Percentiles rank a stretch among this genome's conserved stretches.
These are phyloP conservation scores for Herpetomonas tarakana DNA, from an alignment of 208 protist species.

Conservation along the genomic window DNA sequence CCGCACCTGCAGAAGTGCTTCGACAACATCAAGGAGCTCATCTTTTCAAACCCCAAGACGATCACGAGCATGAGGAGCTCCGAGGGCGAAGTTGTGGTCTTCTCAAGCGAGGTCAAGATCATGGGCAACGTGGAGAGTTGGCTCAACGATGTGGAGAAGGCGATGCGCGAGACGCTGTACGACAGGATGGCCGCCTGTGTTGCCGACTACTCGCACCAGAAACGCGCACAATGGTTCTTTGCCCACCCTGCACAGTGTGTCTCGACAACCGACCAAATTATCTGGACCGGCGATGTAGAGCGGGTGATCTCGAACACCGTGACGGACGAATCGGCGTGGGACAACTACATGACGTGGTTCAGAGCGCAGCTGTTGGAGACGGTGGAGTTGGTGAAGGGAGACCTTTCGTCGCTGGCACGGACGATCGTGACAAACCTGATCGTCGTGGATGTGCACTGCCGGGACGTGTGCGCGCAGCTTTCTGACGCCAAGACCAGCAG, in stretches of 20 bases:
- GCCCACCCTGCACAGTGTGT: slow-evolving; percentile 92
- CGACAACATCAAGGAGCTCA: slow-evolving; percentile 90
- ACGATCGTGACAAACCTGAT: slow-evolving; percentile 91
- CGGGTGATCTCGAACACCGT: slow-evolving; percentile 41
- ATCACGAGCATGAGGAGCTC: slow-evolving; percentile 86
- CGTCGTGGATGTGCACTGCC: slow-evolving; percentile 94
- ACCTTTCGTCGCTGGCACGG: slow-evolving; percentile 82
- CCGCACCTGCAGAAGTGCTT: slow-evolving; percentile 96
- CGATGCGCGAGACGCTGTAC: slow-evolving; percentile 86
- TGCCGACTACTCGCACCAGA: slow-evolving; percentile 44
- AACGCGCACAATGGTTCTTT: slow-evolving; percentile 87
- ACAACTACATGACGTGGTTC: slow-evolving; percentile 71
- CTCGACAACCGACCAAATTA: slow-evolving; percentile 82
- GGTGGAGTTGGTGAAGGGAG: slow-evolving; percentile 85
- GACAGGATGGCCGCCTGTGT: slow-evolving; percentile 54
- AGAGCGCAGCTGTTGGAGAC: slow-evolving; percentile 76
- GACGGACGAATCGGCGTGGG: slow-evolving; percentile 27
- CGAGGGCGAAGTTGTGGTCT: slow-evolving; percentile 89
- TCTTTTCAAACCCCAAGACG: slow-evolving; percentile 72
- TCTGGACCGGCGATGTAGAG: slow-evolving; percentile 92
- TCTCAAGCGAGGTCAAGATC: slow-evolving; percentile 73
- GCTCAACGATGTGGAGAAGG: slow-evolving; percentile 89
- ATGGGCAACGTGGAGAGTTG: slow-evolving; percentile 94
- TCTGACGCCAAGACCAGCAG: slow-evolving; percentile 38
- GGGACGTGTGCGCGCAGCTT: slow-evolving; percentile 87